Evolutionary conservation across 179 eudicot species (phyloP).

Genomic region (Patellifolia procumbens): DNA sequence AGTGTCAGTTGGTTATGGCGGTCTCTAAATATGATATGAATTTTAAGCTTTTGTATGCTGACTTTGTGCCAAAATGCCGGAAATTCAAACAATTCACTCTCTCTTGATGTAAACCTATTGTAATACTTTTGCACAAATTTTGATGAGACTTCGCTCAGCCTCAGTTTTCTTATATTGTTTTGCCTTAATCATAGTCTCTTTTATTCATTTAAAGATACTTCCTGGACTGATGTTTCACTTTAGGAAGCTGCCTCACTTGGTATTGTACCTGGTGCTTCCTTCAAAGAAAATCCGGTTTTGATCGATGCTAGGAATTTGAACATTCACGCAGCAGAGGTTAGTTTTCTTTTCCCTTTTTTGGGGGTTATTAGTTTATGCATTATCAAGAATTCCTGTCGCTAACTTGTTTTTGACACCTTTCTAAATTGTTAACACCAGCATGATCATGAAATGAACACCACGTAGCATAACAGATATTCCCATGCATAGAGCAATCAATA

Average conservation of each 20-base stretch:
- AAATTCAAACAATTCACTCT: neutral
- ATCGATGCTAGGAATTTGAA: slow-evolving; percentile 63
- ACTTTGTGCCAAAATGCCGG: neutral
- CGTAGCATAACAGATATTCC: neutral
- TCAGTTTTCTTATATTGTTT: neutral
- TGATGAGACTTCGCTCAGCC: neutral
- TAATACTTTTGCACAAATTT: neutral
- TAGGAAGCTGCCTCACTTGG: slow-evolving; percentile 97
- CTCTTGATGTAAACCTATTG: neutral
- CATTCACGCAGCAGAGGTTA: slow-evolving; percentile 71
- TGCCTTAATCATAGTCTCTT: neutral
- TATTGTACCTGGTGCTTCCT: slow-evolving; percentile 61
- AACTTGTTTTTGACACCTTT: slow-evolving; percentile 1
- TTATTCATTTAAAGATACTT: slow-evolving; percentile 1
- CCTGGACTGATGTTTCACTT: slow-evolving; percentile 10
- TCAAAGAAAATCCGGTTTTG: slow-evolving; percentile 61
- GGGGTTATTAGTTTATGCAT: neutral
- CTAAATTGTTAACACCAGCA: slow-evolving; percentile 6
- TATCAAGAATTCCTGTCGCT: neutral
- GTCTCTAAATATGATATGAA: neutral
- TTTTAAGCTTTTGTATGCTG: too few relatives aligned
- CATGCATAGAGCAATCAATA: too few relatives aligned
- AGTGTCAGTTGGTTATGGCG: neutral
- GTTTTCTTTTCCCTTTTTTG: slow-evolving; percentile 2
- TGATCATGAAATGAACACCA: neutral